Evolutionary conservation across 2,329 filamentous ascomycete genomes (phyloP), one percentile per base, ranked within the genome.

Genomic region (Alternaria ethzedia): DNA sequence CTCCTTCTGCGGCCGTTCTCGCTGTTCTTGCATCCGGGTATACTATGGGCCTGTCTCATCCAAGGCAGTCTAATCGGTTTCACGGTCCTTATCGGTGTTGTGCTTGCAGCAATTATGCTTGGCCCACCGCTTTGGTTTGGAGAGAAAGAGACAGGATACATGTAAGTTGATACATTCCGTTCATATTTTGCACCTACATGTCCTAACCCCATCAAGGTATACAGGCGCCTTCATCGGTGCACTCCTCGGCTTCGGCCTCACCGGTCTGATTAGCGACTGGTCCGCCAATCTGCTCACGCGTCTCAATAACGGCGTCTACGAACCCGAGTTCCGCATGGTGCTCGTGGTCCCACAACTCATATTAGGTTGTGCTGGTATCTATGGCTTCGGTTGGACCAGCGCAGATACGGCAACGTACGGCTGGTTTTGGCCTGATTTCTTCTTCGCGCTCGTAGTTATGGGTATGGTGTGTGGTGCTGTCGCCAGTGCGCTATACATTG

Each of bases 401-500:
- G 84, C 86, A 25, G 84, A 92, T 56, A 85, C 82, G 49, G 82
- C 25, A 54, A 82, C 85, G 64, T 96, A 91, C 75, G 86, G 88
- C 30, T 96, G 91, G 86, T 83, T 90, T 56, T 86, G 91, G 61
- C 91, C 93, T 0, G 88, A 95, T 56, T 86, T 93, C 49, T 97
- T 96, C 79, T 96, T 97, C 71, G 91, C 87, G 0, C 86, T 96
- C 59, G 89, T 96, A 76, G 92, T 97, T 9, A 89, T 91, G 64
- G 93, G 93, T 3, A 97, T 97, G 93, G 93, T 97, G 0, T 89
- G 97, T 75, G 94, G 94, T 1, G 93, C 94, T 2, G 93, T 97
- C 3, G 90, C 92, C 2, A 91, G 89, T 65, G 92, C 92, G 1
- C 82, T 97, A 23, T 98, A 98, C 76, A 91, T 97, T 74, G 92